Base-by-base conservation (phyloP, 2,329 filamentous ascomycete genomes). In the Exophiala dermatitidis region DNA sequence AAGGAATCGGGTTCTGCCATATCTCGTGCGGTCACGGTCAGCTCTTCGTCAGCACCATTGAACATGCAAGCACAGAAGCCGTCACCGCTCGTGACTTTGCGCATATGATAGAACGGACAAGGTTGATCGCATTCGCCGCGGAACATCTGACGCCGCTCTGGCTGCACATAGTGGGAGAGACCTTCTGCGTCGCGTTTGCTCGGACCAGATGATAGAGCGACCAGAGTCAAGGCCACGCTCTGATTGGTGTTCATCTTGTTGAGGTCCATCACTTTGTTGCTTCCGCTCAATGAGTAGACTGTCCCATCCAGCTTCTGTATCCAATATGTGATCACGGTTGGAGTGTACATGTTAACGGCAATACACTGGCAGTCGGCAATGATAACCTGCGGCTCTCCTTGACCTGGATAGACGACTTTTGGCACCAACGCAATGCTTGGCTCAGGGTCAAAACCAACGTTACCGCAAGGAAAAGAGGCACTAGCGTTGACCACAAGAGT, bases 261-360 rank as follows among this genome's bases (percentile, higher is more conserved):
- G 12, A 63, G 59, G 30, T 60, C 53, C 9, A 45, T n/a, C n/a
- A 63, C 50, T 38, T 58, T 53, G 44, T 60, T 62, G 53, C 53
- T 61, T 34, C 60, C 55, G 10, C 50, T 44, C 7, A 63, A 10
- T 10, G 60, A 59, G 38, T 58, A 60, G 28, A 62, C 45, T 10
- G 47, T 53, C 10, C 61, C 61, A 49, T 59, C 51, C 2, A 50
- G 9, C 38, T 57, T 61, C 48, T 58, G 58, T 28, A 63, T 53
- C 56, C 56, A 61, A 38, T 56, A 60, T 5, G 43, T 63, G 52
- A 60, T 53, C 36, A 60, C 46, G 29, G 56, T 46, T 2, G 60
- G 60, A 41, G 41, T 47, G 44, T 63, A 62, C 54, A 63, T 58
- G 48, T 62, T 63, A 42, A 61, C 54, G 31, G 61, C 61, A 26